Percentiles rank a stretch among this genome's conserved stretches.
phyloP scores from a whole-genome alignment of 371 early-diverging fungal genomes.

The Mortierella sp. region DNA sequence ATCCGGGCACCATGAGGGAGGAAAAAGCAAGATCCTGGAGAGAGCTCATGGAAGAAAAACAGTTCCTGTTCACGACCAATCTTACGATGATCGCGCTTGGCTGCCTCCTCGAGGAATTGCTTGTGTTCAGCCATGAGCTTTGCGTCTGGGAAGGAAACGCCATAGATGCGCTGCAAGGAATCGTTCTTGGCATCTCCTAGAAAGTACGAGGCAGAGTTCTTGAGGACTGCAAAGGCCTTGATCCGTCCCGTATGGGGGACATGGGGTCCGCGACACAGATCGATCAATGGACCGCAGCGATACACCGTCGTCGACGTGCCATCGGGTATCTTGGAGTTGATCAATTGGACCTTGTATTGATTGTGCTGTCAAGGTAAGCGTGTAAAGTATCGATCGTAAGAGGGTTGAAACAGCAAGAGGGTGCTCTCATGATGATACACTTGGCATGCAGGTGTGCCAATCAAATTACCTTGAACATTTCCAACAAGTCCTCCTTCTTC shows the following conservation, averaged over 20 bases:
- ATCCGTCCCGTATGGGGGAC: constrained; percentile 95
- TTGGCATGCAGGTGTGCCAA: no score
- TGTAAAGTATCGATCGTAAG: no score
- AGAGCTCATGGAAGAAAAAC: constrained; percentile 97
- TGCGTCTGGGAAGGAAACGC: constrained; percentile 98
- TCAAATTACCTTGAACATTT: constrained; percentile 87
- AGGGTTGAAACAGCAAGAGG: no score
- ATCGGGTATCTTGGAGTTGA: constrained; percentile 92
- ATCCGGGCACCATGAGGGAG: constrained; percentile 97
- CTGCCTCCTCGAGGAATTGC: constrained; percentile 94
- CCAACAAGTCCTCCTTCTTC: constrained; percentile 92
- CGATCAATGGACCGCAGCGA: constrained; percentile 97
- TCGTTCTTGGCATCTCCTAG: constrained; percentile 97
- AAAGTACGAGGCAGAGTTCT: constrained; percentile 99
- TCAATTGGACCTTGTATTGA: constrained; percentile 94
- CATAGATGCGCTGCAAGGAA: constrained; percentile 99
- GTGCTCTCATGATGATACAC: no score
- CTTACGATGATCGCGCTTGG: constrained; percentile 97
- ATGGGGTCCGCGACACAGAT: constrained; percentile 99
- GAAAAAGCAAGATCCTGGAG: constrained; percentile 98
- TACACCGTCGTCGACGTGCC: constrained; percentile 97
- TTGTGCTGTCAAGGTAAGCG: constrained; percentile 69
- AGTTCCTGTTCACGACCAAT: constrained; percentile 96
- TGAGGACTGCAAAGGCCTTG: constrained; percentile 94
- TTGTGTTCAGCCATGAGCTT: constrained; percentile 95